A percentile compares a stretch with the other conserved stretches of the same genome.
Evolutionary conservation across 2,329 filamentous ascomycete genomes (phyloP).

Genomic region (Penicillium sp.): DNA sequence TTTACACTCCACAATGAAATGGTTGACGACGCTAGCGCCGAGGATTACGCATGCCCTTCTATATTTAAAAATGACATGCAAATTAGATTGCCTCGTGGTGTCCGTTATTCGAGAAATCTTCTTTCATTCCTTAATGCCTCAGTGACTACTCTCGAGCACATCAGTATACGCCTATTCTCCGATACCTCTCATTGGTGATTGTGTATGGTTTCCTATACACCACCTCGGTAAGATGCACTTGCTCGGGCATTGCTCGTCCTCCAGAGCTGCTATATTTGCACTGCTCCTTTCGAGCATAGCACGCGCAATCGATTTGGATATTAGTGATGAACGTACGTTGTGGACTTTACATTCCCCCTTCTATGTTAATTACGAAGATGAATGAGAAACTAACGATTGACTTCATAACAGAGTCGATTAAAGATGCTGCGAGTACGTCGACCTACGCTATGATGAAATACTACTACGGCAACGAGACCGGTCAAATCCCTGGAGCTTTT

Average conservation of each 20-base stretch:
- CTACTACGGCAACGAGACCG: slow-evolving; percentile 12
- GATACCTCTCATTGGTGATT: background rate
- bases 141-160: background rate
- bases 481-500: slow-evolving; percentile 14
- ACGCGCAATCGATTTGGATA: slow-evolving; percentile 24
- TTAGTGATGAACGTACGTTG: slow-evolving; percentile 26
- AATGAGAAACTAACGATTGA: background rate
- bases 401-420: slow-evolving; percentile 8
- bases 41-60: slow-evolving; percentile 21
- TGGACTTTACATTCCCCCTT: background rate
- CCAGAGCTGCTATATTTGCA: slow-evolving; percentile 1
- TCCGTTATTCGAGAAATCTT: background rate
- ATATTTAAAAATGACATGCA: slow-evolving; percentile 9
- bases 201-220: background rate
- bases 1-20: slow-evolving; percentile 10
- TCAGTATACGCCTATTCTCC: background rate
- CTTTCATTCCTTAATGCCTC: background rate
- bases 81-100: background rate
- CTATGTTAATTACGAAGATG: background rate
- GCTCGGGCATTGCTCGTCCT: background rate
- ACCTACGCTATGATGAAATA: slow-evolving; percentile 9
- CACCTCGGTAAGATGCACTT: slow-evolving; percentile 9
- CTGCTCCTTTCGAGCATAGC: slow-evolving; percentile 3
- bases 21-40: slow-evolving; percentile 24
- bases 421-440: slow-evolving; percentile 10